Evolutionary conservation across 2,329 filamentous ascomycete genomes (phyloP).

Genomic region (Arthrobotrys musiformis): DNA sequence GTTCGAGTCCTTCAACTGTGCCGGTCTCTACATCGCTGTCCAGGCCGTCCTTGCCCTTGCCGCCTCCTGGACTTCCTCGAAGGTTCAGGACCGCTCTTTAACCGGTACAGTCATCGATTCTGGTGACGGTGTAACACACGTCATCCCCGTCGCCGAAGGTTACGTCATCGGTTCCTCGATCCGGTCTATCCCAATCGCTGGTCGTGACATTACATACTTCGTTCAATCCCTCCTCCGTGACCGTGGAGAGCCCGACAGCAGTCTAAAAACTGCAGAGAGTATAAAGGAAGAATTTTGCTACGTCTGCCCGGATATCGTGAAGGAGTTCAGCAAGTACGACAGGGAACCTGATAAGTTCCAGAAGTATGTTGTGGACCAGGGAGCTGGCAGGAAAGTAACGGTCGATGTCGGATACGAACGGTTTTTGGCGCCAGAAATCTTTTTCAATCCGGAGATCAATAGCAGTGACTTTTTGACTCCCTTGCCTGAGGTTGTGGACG

Average conservation of each 20-base stretch:
- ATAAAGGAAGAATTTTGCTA: conserved; percentile 99
- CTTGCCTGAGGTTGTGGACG: conserved; percentile 91
- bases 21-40: conserved; percentile 97
- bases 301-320: conserved; percentile 97
- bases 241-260: conserved; percentile 94
- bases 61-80: conserved; percentile 97
- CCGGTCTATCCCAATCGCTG: conserved; percentile 98
- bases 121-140: conserved; percentile 97
- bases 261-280: conserved; percentile 94
- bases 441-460: conserved; percentile 99
- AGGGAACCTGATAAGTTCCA: conserved; percentile 89
- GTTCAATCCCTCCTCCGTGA: conserved; percentile 96
- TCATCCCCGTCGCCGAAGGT: conserved; percentile 97
- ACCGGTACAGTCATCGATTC: conserved; percentile 99
- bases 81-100: conserved; percentile 93
- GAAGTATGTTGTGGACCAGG: conserved; percentile 86
- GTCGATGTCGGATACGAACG: conserved; percentile 98
- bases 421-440: conserved; percentile 97
- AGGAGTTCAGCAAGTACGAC: conserved; percentile 95
- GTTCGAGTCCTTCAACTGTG: conserved; percentile 99
- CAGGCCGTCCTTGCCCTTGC: conserved; percentile 96
- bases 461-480: conserved; percentile 98
- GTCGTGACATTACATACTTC: conserved; percentile 98
- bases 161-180: conserved; percentile 99
- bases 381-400: conserved; percentile 82